Percentiles rank a stretch among this genome's conserved stretches.
These are phyloP conservation scores for Ophiostoma australiae DNA, from an alignment of 2,329 filamentous ascomycete species.

Conservation along the genomic window DNA sequence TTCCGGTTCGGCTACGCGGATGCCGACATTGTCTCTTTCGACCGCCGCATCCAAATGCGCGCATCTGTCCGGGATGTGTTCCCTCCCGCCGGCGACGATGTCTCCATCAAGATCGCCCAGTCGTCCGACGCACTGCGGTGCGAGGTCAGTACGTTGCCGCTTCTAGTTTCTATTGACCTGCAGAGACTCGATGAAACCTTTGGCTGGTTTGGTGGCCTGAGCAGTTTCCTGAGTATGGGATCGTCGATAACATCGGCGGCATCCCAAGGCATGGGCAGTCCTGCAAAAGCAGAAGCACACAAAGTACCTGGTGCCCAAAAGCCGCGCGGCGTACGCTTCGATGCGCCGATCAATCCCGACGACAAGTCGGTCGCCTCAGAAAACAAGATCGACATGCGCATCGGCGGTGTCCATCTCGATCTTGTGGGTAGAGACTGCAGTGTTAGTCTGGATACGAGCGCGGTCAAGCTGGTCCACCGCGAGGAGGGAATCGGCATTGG, in stretches of 20 bases:
- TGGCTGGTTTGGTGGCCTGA: constrained; percentile 83
- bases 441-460: constrained; percentile 68
- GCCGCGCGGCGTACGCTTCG: constrained; percentile 54
- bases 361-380: constrained; percentile 45
- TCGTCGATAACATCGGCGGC: constrained; percentile 73
- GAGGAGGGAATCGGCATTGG: constrained; percentile 66
- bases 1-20: constrained; percentile 59
- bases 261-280: constrained; percentile 36
- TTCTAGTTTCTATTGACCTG: constrained; percentile 72
- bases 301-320: constrained; percentile 33
- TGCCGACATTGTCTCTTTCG: constrained; percentile 60
- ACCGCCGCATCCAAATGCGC: constrained; percentile 52
- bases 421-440: constrained; percentile 75
- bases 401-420: constrained; percentile 71
- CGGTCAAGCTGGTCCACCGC: constrained; percentile 74
- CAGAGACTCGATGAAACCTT: constrained; percentile 80
- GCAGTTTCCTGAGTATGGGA: constrained; percentile 83
- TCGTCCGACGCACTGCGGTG: constrained; percentile 45
- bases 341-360: constrained; percentile 43
- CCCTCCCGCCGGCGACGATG: constrained; percentile 52
- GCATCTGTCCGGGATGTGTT: constrained; percentile 57
- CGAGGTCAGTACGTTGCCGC: constrained; percentile 68
- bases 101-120: constrained; percentile 51
- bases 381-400: constrained; percentile 68
- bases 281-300: constrained; percentile 34